Evolutionary conservation across 2,329 filamentous ascomycete species (phyloP).

Genomic region (Colletotrichum liriopes): DNA sequence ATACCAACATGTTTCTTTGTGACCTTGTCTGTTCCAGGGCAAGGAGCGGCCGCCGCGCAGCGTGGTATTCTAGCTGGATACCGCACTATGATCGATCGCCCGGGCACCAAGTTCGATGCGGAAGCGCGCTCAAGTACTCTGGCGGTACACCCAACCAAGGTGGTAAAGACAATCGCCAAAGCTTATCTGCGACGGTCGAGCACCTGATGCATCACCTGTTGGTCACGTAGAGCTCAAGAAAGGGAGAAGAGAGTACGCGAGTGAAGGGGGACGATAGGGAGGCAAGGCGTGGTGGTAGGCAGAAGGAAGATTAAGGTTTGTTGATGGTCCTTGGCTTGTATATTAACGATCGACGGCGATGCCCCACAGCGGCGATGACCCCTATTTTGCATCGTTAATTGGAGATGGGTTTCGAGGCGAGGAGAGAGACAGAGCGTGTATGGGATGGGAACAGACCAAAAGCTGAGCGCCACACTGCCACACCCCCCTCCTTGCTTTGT

Average conservation of each 20-base stretch:
- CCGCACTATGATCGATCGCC: constrained; percentile 16
- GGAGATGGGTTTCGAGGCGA: not conserved
- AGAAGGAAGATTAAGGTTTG: constrained; percentile 23
- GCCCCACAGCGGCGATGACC: constrained; percentile 4
- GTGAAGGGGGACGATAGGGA: not conserved
- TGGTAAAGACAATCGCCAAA: constrained; percentile 13
- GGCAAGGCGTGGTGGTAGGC: not conserved
- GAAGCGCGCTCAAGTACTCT: not conserved
- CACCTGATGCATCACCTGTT: not conserved
- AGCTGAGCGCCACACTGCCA: constrained; percentile 11
- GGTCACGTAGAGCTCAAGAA: not conserved
- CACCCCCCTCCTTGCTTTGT: not conserved
- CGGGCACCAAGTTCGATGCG: constrained; percentile 14
- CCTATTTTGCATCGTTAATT: constrained; percentile 1
- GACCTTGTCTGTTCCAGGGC: constrained; percentile 4
- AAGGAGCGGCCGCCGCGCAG: constrained; percentile 23
- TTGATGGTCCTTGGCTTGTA: not conserved
- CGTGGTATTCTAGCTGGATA: not conserved
- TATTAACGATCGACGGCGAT: constrained; percentile 8
- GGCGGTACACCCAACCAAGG: no score
- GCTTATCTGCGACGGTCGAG: constrained; percentile 33
- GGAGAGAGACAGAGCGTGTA: not conserved
- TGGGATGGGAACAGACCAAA: not conserved
- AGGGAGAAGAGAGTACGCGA: not conserved
- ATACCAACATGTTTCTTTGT: not conserved